A percentile compares a stretch with the other conserved stretches of the same genome.
Conservation (phyloP, 257 asterid genomes). For the Lithospermum erythrorhizon region DNA sequence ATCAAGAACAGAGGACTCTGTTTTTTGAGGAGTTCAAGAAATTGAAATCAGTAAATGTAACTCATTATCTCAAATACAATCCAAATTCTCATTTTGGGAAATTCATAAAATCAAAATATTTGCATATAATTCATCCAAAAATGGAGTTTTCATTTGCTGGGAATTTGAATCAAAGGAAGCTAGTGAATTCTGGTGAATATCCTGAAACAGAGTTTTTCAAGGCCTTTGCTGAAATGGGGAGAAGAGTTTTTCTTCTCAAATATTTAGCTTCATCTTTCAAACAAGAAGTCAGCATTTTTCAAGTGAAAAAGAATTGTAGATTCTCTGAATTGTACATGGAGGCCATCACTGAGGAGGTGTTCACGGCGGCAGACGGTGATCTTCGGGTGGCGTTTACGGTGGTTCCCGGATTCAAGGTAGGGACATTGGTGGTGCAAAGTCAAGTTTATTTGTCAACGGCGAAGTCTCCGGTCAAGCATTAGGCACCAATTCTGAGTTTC, state of each 20-base stretch:
- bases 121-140: conserved; percentile 73
- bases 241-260: conserved; percentile 72
- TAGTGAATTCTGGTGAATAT: conserved; percentile 58
- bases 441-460: conserved; percentile 58
- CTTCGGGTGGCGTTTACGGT: conserved; percentile 72
- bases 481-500: background rate
- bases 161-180: conserved; percentile 65
- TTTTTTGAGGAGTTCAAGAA: conserved; percentile 50
- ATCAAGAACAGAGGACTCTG: conserved; percentile 19
- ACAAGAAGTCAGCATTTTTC: conserved; percentile 54
- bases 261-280: conserved; percentile 56
- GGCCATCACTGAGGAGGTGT: conserved; percentile 49
- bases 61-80: conserved; percentile 44
- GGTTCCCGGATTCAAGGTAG: conserved; percentile 82
- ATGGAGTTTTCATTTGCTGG: conserved; percentile 90
- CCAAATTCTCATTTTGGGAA: conserved; percentile 50
- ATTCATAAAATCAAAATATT: conserved; percentile 63
- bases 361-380: conserved; percentile 35
- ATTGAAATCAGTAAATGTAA: conserved; percentile 34
- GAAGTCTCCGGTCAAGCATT: conserved; percentile 21
- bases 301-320: conserved; percentile 32
- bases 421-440: conserved; percentile 71
- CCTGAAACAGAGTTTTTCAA: conserved; percentile 82
- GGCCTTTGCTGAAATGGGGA: conserved; percentile 79
- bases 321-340: conserved; percentile 86